Evolutionary conservation across 805 yeast genomes (phyloP), one percentile per base, ranked within the genome.

Genomic region (Hanseniaspora lindneri): DNA sequence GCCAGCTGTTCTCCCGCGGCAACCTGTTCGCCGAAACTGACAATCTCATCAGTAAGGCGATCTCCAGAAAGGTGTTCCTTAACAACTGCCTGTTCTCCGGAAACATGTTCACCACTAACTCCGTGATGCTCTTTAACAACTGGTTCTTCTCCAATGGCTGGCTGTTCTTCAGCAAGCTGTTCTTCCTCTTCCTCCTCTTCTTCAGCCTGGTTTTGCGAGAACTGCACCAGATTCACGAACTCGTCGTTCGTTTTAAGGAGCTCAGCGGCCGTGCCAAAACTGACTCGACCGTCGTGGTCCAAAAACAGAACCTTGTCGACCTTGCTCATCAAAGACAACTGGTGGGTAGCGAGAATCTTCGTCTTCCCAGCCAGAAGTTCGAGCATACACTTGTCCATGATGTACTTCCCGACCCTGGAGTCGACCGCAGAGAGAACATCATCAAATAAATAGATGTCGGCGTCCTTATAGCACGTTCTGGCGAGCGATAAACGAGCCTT

Each of bases 341-440:
- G 89, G 60, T 83, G 94, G 0, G 92, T 83, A 3, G 88, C 87
- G 59, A 83, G 66, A 23, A 83, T 56, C 54, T 87, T 69, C 0
- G 92, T 83, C 54, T 70, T 73, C 14, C 64, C 62, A 39, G 60
- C 62, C 54, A 83, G 58, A 30, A 75, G 54, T 0, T 77, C 81
- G 51, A 70, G 49, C 41, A 83, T 59, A 60, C 89, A 82, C 16
- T 71, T 59, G 42, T 75, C 70, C 66, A 80, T 73, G 43, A 81
- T 79, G 56, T 79, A 81, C 51, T 73, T 72, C 13, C 87, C 88
- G 39, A 81, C 88, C 54, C 79, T 76, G 23, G 85, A 84, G 61
- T 81, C 88, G 25, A 81, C 88, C 11, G 89, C 88, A 62, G 80
- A 74, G 43, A 81, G 68, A 13, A 80, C 83, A 58, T 81, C 89